A percentile compares a stretch with the other conserved stretches of the same genome.
Conservation (phyloP, 257 asterid genomes). For the Salvia hispanica region DNA sequence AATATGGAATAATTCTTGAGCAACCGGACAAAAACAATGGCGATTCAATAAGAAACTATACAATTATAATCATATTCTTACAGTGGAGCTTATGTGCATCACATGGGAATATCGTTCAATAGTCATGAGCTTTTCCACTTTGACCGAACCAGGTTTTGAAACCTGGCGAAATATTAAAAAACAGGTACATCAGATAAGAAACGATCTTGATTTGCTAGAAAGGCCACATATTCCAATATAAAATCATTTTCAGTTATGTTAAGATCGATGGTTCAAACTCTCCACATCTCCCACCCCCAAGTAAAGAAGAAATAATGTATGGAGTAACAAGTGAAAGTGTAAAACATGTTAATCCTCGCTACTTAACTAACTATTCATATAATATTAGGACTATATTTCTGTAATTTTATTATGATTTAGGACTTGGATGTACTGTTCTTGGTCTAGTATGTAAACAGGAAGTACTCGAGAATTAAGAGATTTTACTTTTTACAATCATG, state of each 20-base stretch:
- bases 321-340: background rate
- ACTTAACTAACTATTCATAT: background rate
- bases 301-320: too few relatives aligned
- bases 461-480: constrained; percentile 3
- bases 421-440: too few relatives aligned
- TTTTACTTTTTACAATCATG: background rate
- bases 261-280: background rate
- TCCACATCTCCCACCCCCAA: too few relatives aligned
- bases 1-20: constrained; percentile 1
- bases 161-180: constrained; percentile 46
- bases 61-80: constrained; percentile 41
- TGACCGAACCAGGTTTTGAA: constrained; percentile 76
- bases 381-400: background rate
- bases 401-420: too few relatives aligned
- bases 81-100: constrained; percentile 97
- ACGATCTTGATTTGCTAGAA: background rate
- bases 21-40: background rate
- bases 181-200: background rate
- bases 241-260: background rate
- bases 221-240: background rate
- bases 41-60: background rate
- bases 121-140: constrained; percentile 79
- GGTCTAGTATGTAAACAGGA: background rate
- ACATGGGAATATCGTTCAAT: constrained; percentile 88
- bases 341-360: background rate